Conservation (phyloP, 768 basidiomycete species). For the Strobilomyces confusus region DNA sequence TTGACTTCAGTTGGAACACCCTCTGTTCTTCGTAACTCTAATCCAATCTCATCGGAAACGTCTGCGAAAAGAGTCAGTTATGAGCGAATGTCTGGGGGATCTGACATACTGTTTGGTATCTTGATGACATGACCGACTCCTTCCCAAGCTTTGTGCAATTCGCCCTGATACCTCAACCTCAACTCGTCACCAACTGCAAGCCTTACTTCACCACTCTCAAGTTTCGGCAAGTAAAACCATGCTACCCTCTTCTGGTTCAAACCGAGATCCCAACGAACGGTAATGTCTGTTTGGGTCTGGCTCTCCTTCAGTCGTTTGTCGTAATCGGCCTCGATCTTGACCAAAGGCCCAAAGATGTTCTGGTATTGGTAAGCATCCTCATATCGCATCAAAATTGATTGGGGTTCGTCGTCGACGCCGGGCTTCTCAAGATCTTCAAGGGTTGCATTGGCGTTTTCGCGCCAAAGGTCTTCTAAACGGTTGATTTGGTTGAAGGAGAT, state of each 20-base stretch:
- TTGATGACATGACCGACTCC: conserved; percentile 98
- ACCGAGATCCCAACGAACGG: conserved; percentile 95
- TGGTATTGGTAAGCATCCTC: conserved; percentile 99
- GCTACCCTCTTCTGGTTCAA: conserved; percentile 99
- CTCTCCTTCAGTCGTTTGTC: conserved; percentile 97
- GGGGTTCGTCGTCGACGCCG: conserved; percentile 96
- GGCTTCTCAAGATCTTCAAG: conserved; percentile 97
- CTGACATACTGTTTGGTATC: conserved; percentile 88
- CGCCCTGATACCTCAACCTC: conserved; percentile 82
- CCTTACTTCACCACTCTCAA: conserved; percentile 97
- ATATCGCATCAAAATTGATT: conserved; percentile 84
- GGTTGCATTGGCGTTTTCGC: conserved; percentile 91
- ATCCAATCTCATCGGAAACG: conserved; percentile 95
- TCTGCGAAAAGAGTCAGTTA: conserved; percentile 45
- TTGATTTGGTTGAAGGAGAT: conserved; percentile 98
- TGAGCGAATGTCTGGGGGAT: not conserved
- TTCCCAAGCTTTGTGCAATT: conserved; percentile 92
- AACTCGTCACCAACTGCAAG: conserved; percentile 96
- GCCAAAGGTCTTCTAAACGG: conserved; percentile 95
- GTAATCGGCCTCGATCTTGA: conserved; percentile 99
- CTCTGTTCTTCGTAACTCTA: conserved; percentile 87
- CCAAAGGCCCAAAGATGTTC: conserved; percentile 97
- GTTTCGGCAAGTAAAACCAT: conserved; percentile 94
- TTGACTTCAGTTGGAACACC: conserved; percentile 93
- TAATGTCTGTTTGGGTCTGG: conserved; percentile 96